Percentiles rank a stretch among this genome's conserved stretches.
Conservation (phyloP, 2,329 filamentous ascomycete species). For the Zymoseptoria brevis region DNA sequence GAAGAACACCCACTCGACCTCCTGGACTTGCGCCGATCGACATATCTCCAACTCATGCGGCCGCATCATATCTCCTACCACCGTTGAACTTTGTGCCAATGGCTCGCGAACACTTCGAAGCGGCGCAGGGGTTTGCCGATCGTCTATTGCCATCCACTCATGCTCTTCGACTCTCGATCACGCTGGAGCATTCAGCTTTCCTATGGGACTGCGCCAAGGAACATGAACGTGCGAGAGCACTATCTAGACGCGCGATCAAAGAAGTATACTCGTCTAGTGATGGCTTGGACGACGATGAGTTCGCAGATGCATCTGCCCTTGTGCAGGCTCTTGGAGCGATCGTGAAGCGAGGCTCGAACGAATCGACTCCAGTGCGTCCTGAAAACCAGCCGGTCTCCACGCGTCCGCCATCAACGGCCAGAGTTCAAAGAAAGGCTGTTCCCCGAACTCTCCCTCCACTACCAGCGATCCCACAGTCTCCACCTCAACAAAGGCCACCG, state of each 20-base stretch:
- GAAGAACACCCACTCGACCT: constrained; percentile 32
- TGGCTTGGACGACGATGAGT: constrained; percentile 92
- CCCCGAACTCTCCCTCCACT: not conserved
- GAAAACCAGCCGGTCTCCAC: not conserved
- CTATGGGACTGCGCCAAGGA: constrained; percentile 90
- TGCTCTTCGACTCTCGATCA: constrained; percentile 78
- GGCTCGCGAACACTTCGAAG: constrained; percentile 72
- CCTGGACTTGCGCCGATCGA: constrained; percentile 33
- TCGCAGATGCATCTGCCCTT: constrained; percentile 80
- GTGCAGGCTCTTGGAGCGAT: constrained; percentile 81
- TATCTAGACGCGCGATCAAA: constrained; percentile 76
- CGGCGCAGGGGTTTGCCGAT: constrained; percentile 68
- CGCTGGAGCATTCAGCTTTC: constrained; percentile 87
- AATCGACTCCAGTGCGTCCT: constrained; percentile 19
- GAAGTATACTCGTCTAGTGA: constrained; percentile 88
- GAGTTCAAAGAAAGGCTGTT: constrained; percentile 1
- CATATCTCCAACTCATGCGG: constrained; percentile 29
- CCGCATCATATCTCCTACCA: constrained; percentile 69
- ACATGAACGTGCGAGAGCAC: constrained; percentile 60
- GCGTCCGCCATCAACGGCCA: constrained; percentile 1
- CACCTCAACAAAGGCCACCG: not conserved
- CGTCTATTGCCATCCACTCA: constrained; percentile 76
- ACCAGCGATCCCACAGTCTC: not conserved
- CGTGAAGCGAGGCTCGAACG: constrained; percentile 62
- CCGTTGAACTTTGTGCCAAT: constrained; percentile 72